Evolutionary conservation across 1,284 basidiomycete genomes (phyloP), one percentile per base, ranked within the genome.

Genomic region (Malassezia sp.): DNA sequence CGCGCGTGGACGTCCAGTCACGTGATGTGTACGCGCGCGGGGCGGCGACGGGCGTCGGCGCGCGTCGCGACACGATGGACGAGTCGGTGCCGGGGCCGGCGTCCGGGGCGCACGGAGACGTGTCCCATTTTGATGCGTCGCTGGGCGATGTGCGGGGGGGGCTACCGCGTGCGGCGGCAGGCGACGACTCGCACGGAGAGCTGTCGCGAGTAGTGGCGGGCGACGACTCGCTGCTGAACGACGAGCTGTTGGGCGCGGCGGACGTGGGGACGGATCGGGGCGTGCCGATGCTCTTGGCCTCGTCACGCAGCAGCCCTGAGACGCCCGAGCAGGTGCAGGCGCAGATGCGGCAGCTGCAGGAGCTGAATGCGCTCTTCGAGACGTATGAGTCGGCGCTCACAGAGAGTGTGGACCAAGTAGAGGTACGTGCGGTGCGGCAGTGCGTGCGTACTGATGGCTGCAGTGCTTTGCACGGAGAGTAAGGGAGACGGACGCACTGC

Each of bases 341-440:
- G 9, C 64, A 69, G 29, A 49, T 67, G n/a, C 29, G 48, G 18
- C 60, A 67, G 35, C 41, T 66, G 5, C 54, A 51, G 7, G 49
- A 53, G 30, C 56, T 69, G 44, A 67, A 69, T 39, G 53, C 56
- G 7, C 49, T 61, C n/a, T 69, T 69, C 43, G 58, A 59, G 31
- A 45, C 55, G 5, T 67, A 61, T 43, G 66, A 67, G 36, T 34
- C 31, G 9, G 59, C 57, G 53, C 55, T 69, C 8, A 37, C 49
- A 2, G 53, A 56, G 11, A 57, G 54, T 23, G 49, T 56, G 5
- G 57, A 49, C 2, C 60, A 67, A 54, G 57, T 67, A 26, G 57
- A 62, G n/a, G 64, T 60, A 38, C 41, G 58, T 57, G 23, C 11
- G n/a, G 9, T 17, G 29, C 14, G n/a, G n/a, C n/a, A n/a, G n/a